Evolutionary conservation across 176 grass and related monocot species (phyloP).

Genomic region (Carex myosuroides): DNA sequence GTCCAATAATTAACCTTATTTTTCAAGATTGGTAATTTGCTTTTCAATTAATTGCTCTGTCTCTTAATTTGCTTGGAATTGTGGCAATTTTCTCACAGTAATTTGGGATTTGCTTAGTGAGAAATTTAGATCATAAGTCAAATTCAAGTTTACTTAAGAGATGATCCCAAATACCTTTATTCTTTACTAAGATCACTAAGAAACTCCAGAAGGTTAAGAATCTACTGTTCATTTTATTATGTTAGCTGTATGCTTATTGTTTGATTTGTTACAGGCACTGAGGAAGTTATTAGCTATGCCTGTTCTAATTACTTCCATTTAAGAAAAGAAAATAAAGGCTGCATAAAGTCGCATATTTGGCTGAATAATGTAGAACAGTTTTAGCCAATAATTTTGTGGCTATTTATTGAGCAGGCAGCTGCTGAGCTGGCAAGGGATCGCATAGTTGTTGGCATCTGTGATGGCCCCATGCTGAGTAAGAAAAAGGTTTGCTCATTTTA

Average conservation of each 20-base stretch:
- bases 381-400: not conserved
- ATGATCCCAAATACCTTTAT: not conserved
- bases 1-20: not conserved
- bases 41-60: not conserved
- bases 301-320: not conserved
- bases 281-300: not conserved
- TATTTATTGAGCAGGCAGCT: conserved; percentile 38
- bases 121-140: not conserved
- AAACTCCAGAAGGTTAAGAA: not conserved
- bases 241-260: not conserved
- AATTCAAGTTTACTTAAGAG: not conserved
- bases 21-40: not conserved
- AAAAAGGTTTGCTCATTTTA: conserved; percentile 42
- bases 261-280: not conserved
- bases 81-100: not conserved
- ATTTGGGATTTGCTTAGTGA: not conserved
- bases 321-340: not conserved
- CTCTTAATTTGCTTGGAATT: not conserved
- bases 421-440: conserved; percentile 57
- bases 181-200: not conserved
- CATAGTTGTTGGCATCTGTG: conserved; percentile 79
- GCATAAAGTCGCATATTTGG: not conserved
- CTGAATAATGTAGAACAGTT: not conserved
- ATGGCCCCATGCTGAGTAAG: conserved; percentile 89
- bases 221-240: not conserved